These are phyloP conservation scores for Sporothrix pseudoabietina DNA, from an alignment of 2,329 filamentous ascomycete genomes.

Conservation along the genomic window DNA sequence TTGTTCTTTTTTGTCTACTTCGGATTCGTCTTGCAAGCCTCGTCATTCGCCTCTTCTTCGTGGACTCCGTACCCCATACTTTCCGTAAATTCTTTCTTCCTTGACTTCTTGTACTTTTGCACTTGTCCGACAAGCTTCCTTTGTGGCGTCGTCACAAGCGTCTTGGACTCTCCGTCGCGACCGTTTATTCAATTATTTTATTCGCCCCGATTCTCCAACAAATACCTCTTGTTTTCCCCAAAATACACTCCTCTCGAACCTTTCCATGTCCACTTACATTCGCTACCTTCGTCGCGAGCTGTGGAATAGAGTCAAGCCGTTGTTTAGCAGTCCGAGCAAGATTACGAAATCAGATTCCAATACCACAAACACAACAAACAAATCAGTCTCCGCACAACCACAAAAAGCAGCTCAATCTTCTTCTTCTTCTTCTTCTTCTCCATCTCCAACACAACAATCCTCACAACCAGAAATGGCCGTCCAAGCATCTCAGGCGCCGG, in stretches of 20 bases:
- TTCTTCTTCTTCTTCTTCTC: neutral
- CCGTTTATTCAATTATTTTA: neutral
- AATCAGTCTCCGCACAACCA: neutral
- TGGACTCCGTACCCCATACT: neutral
- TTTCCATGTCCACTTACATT: slow-evolving; percentile 10
- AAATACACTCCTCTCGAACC: neutral
- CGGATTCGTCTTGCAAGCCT: neutral
- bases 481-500: neutral
- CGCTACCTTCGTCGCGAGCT: neutral
- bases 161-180: neutral
- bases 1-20: neutral
- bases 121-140: neutral
- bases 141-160: neutral
- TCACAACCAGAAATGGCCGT: neutral
- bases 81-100: neutral
- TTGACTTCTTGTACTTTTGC: neutral
- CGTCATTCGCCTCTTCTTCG: neutral
- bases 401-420: neutral
- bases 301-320: neutral
- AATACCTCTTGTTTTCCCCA: neutral
- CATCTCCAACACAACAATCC: neutral
- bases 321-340: neutral
- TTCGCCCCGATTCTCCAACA: neutral
- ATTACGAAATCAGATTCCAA: neutral
- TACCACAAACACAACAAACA: neutral